Evolutionary conservation across 2,329 filamentous ascomycete genomes (phyloP), one percentile per base, ranked within the genome.

Genomic region (Ophiocordyceps camponoti-saundersi): DNA sequence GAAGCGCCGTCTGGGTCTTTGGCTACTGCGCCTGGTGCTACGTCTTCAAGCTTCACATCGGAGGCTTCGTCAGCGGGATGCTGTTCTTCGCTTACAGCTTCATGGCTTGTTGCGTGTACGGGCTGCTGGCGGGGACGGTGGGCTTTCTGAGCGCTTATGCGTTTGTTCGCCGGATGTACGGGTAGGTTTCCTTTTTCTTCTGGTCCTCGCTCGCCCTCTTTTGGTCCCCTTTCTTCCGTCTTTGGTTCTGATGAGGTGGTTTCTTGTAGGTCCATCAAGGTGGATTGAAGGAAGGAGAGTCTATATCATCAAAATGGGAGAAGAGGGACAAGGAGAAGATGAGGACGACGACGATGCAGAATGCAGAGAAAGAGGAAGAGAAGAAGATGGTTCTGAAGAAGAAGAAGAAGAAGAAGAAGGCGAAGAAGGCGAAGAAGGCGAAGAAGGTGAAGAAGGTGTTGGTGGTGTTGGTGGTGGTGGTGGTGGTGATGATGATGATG

Each of bases 11-110:
- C 50, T 94, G 86, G 85, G 77, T 94, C 36, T 92, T 90, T 59
- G 60, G 77, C 36, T 93, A 92, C 66, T 85, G 83, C 60, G 68
- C 81, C 45, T 94, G 85, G 80, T 93, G 90, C 66, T 93, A 86
- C 64, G 73, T 79, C 55, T 79, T 78, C 53, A 86, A 85, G 61
- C 71, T 94, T 48, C 82, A 89, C 61, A 85, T 94, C 52, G 75
- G 78, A 6, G 87, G 87, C 6, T 82, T 90, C 53, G 75, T 88
- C 42, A 87, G 82, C 57, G 79, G 80, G 44, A 61, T 93, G 59
- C 70, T 94, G 32, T 94, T 93, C 67, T 93, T 94, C 63, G 79
- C 76, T 54, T 93, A 94, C 61, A 87, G 81, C 60, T 80, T 85
- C 58, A 74, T 93, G 55, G 85, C 84, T 1, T 93, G 85, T 61